Conservation (phyloP, 805 yeast species). For the Teunomyces kruisii region DNA sequence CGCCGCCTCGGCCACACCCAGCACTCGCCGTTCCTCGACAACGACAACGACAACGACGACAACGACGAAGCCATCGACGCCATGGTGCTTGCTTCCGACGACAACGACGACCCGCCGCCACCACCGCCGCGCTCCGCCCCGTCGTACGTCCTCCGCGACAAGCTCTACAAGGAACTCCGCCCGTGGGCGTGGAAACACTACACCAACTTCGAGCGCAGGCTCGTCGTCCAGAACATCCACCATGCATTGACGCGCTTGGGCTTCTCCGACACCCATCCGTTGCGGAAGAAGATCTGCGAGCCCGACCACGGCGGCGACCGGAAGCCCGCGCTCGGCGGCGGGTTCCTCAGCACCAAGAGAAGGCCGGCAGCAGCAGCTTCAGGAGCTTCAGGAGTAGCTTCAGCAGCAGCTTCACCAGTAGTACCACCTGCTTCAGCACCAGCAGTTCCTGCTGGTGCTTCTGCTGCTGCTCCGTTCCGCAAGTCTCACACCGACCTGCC, state of each 20-base stretch:
- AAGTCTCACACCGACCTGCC: conserved; percentile 24
- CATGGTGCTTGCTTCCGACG: conserved; percentile 11
- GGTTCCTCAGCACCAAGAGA: conserved; percentile 17
- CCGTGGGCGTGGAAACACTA: conserved; percentile 39
- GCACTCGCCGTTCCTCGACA: conserved; percentile 6
- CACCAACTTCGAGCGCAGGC: conserved; percentile 28
- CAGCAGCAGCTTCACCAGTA: conserved; percentile 2
- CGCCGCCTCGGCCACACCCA: conserved; percentile 30
- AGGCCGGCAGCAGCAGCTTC: conserved; percentile 7
- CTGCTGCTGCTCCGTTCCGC: conserved; percentile 7
- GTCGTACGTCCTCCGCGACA: conserved; percentile 36
- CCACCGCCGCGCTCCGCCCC: not conserved
- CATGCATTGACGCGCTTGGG: conserved; percentile 43
- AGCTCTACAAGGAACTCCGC: conserved; percentile 38
- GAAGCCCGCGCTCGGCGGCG: conserved; percentile 30
- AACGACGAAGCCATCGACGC: conserved; percentile 9
- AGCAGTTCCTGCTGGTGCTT: not conserved
- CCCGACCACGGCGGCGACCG: conserved; percentile 26
- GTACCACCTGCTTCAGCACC: conserved; percentile 3
- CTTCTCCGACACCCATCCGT: conserved; percentile 43
- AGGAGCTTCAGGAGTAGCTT: conserved; percentile 2
- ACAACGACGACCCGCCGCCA: conserved; percentile 7
- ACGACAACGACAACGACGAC: conserved; percentile 5
- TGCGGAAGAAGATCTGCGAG: conserved; percentile 31
- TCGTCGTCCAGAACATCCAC: conserved; percentile 33